These are phyloP conservation scores for Thalia dealbata DNA, from an alignment of 176 grass and related monocot species.

Conservation along the genomic window DNA sequence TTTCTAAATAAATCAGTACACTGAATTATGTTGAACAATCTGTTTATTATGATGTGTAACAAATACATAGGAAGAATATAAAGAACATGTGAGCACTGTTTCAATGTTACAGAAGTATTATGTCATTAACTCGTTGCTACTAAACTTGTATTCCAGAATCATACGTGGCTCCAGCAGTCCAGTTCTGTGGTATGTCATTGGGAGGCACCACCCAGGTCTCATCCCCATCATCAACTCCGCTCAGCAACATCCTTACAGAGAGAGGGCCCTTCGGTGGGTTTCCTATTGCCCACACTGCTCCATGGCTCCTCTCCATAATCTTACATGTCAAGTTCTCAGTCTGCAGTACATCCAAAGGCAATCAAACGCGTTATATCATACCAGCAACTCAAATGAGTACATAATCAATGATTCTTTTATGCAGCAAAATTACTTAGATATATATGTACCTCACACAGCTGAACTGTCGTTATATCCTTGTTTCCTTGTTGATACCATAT, in stretches of 20 bases:
- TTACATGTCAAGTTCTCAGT: conserved; percentile 56
- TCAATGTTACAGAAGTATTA: not conserved
- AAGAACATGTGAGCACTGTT: not conserved
- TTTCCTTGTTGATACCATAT: conserved; percentile 56
- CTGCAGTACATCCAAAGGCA: conserved; percentile 15
- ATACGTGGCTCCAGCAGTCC: conserved; percentile 40
- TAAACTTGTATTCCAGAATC: conserved; percentile 60
- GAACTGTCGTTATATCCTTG: conserved; percentile 49
- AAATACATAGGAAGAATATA: not conserved
- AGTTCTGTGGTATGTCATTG: conserved; percentile 54
- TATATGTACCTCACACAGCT: conserved; percentile 48
- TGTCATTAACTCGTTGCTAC: not conserved
- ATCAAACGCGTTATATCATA: not conserved
- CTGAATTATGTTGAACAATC: not conserved
- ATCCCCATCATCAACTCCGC: conserved; percentile 21
- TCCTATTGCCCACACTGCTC: conserved; percentile 46
- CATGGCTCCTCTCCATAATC: conserved; percentile 44
- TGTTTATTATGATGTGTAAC: not conserved
- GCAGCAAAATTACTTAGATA: not conserved
- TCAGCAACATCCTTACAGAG: conserved; percentile 59
- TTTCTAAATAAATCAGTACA: no score
- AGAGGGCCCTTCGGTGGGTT: conserved; percentile 44
- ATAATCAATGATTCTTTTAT: not conserved
- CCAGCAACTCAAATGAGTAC: not conserved
- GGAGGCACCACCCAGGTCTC: conserved; percentile 38